Percentiles rank a stretch among this genome's conserved stretches.
phyloP scores from a whole-genome alignment of 768 basidiomycete genomes.

The Psilocybe azurescens region DNA sequence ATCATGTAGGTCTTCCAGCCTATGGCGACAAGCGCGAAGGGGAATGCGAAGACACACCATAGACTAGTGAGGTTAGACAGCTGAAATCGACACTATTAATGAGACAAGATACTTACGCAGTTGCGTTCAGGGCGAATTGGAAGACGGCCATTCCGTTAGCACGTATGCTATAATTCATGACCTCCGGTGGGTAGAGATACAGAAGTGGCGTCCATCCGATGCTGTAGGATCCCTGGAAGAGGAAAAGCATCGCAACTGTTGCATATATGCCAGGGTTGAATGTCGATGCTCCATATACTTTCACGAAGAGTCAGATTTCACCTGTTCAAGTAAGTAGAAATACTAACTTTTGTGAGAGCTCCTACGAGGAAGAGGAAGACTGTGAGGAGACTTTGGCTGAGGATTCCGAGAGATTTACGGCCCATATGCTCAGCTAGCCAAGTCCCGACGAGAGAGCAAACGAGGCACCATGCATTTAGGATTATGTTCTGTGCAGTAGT shows the following conservation, averaged over 20 bases:
- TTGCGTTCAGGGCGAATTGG: constrained; percentile 20
- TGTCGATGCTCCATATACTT: constrained; percentile 16
- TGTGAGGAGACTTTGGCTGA: constrained; percentile 18
- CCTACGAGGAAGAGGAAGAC: constrained; percentile 24
- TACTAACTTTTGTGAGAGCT: constrained; percentile 16
- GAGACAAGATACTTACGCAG: constrained; percentile 13
- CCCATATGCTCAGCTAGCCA: constrained; percentile 21
- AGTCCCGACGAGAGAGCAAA: constrained; percentile 22
- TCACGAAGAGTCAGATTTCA: background rate
- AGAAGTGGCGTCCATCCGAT: constrained; percentile 23
- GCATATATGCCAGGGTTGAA: constrained; percentile 21
- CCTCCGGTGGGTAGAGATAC: constrained; percentile 22
- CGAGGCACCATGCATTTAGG: constrained; percentile 22
- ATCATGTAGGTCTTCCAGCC: constrained; percentile 25
- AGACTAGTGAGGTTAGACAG: background rate
- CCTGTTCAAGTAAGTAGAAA: background rate
- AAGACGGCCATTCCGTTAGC: constrained; percentile 24
- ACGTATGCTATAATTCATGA: constrained; percentile 22
- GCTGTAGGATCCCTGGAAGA: constrained; percentile 24
- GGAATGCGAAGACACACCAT: constrained; percentile 20
- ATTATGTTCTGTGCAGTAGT: constrained; percentile 17
- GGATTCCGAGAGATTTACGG: constrained; percentile 20
- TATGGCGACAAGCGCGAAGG: constrained; percentile 20
- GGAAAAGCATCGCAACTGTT: constrained; percentile 22
- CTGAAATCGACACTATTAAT: background rate